A percentile compares a stretch with the other conserved stretches of the same genome.
Evolutionary conservation across 768 basidiomycete genomes (phyloP).

Genomic region (Boletus rubropictus): DNA sequence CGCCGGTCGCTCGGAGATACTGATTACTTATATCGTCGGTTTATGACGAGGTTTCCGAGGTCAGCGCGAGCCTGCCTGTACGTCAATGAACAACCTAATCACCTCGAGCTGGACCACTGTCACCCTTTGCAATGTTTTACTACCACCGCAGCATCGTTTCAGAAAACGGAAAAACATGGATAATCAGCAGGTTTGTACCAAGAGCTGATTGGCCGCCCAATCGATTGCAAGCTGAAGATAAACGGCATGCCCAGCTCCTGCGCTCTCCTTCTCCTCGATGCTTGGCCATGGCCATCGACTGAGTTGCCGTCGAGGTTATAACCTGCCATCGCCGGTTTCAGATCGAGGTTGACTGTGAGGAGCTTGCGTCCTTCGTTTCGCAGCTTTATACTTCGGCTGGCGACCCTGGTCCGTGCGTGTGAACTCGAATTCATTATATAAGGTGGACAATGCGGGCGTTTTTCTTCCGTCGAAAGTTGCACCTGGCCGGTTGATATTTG

Average conservation of each 20-base stretch:
- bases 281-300: constrained; percentile 13
- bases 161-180: background rate
- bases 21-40: background rate
- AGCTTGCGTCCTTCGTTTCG: constrained; percentile 15
- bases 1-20: constrained; percentile 9
- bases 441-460: too few species aligned
- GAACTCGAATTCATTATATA: constrained; percentile 16
- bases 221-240: constrained; percentile 40
- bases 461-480: constrained; percentile 55
- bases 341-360: constrained; percentile 40
- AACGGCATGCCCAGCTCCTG: constrained; percentile 72
- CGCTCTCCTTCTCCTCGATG: constrained; percentile 45
- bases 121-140: background rate
- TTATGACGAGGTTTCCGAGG: background rate
- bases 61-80: constrained; percentile 1
- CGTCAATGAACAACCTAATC: constrained; percentile 1
- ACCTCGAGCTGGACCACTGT: background rate
- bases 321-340: constrained; percentile 30
- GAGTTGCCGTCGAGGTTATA: constrained; percentile 23
- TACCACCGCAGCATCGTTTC: background rate
- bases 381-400: constrained; percentile 21
- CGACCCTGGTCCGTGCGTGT: constrained; percentile 50
- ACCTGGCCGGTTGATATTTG: constrained; percentile 75
- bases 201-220: constrained; percentile 67
- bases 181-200: constrained; percentile 35